Base-by-base conservation (phyloP, 495 filamentous ascomycete species). In the Neurospora sp. region DNA sequence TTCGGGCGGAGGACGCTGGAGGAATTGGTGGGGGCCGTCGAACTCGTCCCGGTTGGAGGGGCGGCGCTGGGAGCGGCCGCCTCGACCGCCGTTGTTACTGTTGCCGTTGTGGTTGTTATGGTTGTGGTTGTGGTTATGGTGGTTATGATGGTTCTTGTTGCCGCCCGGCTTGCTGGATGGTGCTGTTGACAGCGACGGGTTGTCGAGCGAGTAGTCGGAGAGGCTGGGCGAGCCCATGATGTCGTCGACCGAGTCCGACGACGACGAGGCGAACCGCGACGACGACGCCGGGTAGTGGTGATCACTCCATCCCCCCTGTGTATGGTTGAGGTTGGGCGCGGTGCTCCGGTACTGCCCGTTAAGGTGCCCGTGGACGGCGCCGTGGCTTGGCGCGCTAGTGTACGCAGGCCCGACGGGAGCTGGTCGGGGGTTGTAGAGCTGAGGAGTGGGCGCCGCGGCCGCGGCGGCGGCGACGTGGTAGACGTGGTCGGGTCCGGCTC, bases 11-110 rank as follows among this genome's bases (percentile, higher is more conserved):
- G 92, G 92, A 40, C 86, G 86, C 71, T 92, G 87, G 74, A 96
- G 85, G 72, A 92, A 89, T 79, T 96, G 93, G 77, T 93, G 89
- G 1, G 92, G 92, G 34, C 93, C 92, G 83, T 94, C 93, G 82
- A 95, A 96, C 80, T 95, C 93, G 86, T 95, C 93, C 43, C 92
- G 87, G 83, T 92, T 93, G n/a, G 91, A 92, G 40, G 91, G 86
- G 31, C 90, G 88, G 78, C 92, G 88, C 81, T 92, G 90, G 38
- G 90, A 84, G 74, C 90, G 86, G 28, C 28, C 11, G 11, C 54
- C 54, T 62, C 72, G 86, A 81, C 75, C 88, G 79, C 83, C 86
- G 72, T 83, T 82, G 71, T 84, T 86, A 70, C 75, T 78, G 79
- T 85, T 85, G 70, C 82, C 79, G 59, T 84, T 85, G 73, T 76